Evolutionary conservation across 1,139 yeast species (phyloP).

Genomic region (Sporopachydermia cereana): DNA sequence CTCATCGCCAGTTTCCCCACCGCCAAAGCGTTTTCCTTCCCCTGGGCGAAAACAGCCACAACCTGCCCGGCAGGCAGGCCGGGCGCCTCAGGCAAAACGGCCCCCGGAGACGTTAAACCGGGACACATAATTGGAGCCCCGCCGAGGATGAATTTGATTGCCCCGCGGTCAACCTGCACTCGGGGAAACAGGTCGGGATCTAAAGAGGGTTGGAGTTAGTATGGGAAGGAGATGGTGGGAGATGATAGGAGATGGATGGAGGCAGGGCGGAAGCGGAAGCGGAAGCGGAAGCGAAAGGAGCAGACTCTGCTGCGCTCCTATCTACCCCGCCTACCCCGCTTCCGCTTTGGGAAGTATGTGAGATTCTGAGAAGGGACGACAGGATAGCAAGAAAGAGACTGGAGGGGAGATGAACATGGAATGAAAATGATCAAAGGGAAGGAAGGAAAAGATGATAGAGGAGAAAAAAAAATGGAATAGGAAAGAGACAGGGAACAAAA

Average conservation of each 20-base stretch:
- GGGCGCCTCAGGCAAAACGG: constrained; percentile 61
- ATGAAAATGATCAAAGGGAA: no score
- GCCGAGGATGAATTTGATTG: constrained; percentile 83
- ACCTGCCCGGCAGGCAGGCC: constrained; percentile 51
- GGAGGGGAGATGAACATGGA: no score
- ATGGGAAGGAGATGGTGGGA: neutral
- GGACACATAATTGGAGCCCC: constrained; percentile 99
- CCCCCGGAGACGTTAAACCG: constrained; percentile 88
- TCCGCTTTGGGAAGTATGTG: no score
- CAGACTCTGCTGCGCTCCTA: no score
- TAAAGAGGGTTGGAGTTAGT: constrained; percentile 7
- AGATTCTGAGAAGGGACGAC: no score
- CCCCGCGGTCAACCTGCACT: constrained; percentile 92
- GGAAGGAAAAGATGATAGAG: no score
- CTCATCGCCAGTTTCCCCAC: constrained; percentile 81
- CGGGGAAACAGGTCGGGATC: constrained; percentile 70
- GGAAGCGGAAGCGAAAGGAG: no score
- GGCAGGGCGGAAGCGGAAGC: neutral
- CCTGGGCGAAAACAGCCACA: constrained; percentile 84
- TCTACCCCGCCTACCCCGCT: no score
- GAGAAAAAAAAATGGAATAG: no score
- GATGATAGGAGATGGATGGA: neutral
- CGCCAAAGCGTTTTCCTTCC: constrained; percentile 85
- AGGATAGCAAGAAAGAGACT: no score
- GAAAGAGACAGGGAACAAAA: neutral